Base-by-base conservation (phyloP, 2,329 filamentous ascomycete species). In the Albifimbria verrucaria region DNA sequence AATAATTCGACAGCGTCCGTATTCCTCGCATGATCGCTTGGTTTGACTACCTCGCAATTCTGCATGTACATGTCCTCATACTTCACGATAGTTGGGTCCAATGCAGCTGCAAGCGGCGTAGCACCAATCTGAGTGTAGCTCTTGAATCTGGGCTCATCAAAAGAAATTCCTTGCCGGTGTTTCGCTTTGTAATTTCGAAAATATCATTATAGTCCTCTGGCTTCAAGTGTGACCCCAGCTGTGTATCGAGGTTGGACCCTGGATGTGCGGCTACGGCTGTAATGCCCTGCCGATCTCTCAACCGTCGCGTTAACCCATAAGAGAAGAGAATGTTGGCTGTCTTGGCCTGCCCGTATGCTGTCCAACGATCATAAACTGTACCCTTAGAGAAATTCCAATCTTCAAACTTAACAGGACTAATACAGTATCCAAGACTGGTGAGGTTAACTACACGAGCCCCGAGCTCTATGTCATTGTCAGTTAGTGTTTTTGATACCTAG, bases 371-470 rank as follows among this genome's bases (percentile, higher is more conserved):
- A 48, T 64, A 64, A 6, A 12, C 22, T 11, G 10, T 28, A 15
- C 57, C 59, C n/a, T 56, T 52, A 22, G 45, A 51, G 54, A 78
- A 78, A 26, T 76, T 73, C 39, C 66, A 71, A 58, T 79, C 76
- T 43, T 68, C 64, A 53, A 72, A 78, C 2, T 74, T 65, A 17
- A 79, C 61, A 1, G 71, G 72, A 2, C 65, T 62, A 12, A 78
- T 48, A 6, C 70, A 65, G 55, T 79, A 69, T 2, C 75, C 76
- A 26, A 71, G 63, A 57, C 76, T 78, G 24, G 69, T 69, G 9
- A 80, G 62, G 54, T 70, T 77, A 18, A 81, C 69, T 7, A 81
- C 54, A 1, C 73, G 64, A 1, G 69, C 61, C n/a, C n/a, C n/a
- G n/a, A n/a, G n/a, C n/a, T n/a, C n/a, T n/a, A n/a, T n/a, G n/a